Percentiles rank a stretch among this genome's conserved stretches.
These are phyloP conservation scores for Avena insularis DNA, from an alignment of 176 grass and related monocot genomes.

Conservation along the genomic window DNA sequence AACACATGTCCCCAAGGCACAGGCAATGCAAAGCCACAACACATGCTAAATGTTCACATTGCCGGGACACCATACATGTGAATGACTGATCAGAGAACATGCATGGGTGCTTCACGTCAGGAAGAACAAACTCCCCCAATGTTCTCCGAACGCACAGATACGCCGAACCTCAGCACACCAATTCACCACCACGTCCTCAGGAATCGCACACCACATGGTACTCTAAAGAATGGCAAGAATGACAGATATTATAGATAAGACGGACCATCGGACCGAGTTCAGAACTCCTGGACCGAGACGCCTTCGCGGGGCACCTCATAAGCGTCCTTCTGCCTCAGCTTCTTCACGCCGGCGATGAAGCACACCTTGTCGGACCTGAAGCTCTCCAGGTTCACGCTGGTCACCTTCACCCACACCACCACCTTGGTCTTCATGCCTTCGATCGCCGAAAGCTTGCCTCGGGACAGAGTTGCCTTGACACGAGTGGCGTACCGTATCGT, in stretches of 20 bases:
- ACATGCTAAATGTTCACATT: constrained; percentile 35
- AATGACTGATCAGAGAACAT: constrained; percentile 43
- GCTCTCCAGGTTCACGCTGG: constrained; percentile 69
- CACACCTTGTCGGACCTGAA: constrained; percentile 90
- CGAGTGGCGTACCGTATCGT: constrained; percentile 66
- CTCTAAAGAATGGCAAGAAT: constrained; percentile 52
- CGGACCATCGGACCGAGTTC: constrained; percentile 9
- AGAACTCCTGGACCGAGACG: constrained; percentile 81
- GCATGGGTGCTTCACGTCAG: constrained; percentile 27
- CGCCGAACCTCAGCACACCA: constrained; percentile 31
- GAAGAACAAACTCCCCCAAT: constrained; percentile 30
- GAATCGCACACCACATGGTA: constrained; percentile 33
- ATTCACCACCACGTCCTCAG: constrained; percentile 25
- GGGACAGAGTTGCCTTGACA: constrained; percentile 71
- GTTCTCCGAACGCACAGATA: constrained; percentile 34
- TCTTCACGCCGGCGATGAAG: constrained; percentile 96
- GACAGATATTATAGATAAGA: constrained; percentile 22
- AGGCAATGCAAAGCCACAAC: constrained; percentile 18
- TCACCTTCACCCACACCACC: constrained; percentile 94
- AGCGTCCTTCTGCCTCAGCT: constrained; percentile 80
- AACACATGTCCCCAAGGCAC: background rate
- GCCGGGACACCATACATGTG: constrained; percentile 30
- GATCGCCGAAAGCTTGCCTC: constrained; percentile 75
- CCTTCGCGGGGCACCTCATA: constrained; percentile 79
- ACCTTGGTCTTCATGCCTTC: constrained; percentile 97